Base-by-base conservation (phyloP, 306 rosid species). In the Quercus parvula region DNA sequence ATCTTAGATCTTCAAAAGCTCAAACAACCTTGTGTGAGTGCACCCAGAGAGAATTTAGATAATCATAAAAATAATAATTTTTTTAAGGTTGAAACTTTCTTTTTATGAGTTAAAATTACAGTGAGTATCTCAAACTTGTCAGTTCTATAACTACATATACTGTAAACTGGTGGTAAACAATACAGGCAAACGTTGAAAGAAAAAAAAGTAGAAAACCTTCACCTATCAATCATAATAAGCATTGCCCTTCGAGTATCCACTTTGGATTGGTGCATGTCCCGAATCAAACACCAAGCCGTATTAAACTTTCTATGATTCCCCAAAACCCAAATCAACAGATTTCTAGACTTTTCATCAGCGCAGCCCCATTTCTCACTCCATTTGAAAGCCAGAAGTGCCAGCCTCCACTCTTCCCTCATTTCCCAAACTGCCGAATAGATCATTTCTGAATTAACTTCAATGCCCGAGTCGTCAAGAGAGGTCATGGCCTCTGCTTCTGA, bases 211-310 rank as follows among this genome's bases (percentile, higher is more conserved):
- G 63, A 24, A 2, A 82, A 67, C 33, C 59, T 78, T 79, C 25
- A 95, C 97, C 97, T 90, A 71, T 95, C 99, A 85, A 95, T 90
- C 94, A 95, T 92, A 31, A 84, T 79, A 75, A 91, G 89, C 97
- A 92, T 87, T 24, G 97, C 94, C 41, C 80, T 85, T 54, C 89
- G 84, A 0, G 96, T 85, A 79, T 88, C 82, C 76, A 91, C 64
- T 56, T 87, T 84, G 77, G 90, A 87, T 12, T 82, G 80, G 73
- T 86, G 93, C 88, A 95, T 83, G 58, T 95, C 97, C 15, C 88
- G 85, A 71, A 91, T 81, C 88, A 95, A 84, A 86, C 85, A 83
- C 99, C 99, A 95, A 31, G 97, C 97, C 80, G 81, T 82, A 71
- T 88, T 84, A 77, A 92, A 95, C 70, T 90, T 84, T 14, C 33